Base-by-base conservation (phyloP, 495 filamentous ascomycete species). In the Podospora bellae-mahoneyi region DNA sequence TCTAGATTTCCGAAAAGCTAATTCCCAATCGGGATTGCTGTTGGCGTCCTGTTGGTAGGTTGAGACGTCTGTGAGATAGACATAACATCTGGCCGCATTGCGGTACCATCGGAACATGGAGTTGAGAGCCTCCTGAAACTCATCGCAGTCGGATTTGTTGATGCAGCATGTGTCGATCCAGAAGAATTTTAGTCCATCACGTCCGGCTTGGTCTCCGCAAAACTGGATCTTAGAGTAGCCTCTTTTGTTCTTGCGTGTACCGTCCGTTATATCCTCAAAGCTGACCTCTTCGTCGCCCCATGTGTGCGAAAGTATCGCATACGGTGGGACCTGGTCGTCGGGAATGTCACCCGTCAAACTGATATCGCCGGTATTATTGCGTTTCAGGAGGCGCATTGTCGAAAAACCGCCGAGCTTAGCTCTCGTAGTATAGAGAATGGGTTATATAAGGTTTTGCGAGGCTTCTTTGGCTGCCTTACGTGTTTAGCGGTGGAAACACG, bases 91-190 rank as follows among this genome's bases (percentile, higher is more conserved):
- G 3, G 19, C 32, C 10, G 78, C 72, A 0, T 73, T 30, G 15
- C 69, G 32, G 28, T 80, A 81, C 78, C 75, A 81, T 6, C 57
- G 63, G 64, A 74, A 84, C 81, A 84, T 84, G 1, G 79, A 80
- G 55, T 83, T 84, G 26, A 83, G 78, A 30, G 77, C 78, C 62
- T 81, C 76, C 26, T 69, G 70, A 2, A 80, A 70, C 64, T 82
- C 79, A 2, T 74, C 74, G 30, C 77, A 78, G 64, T 75, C 76
- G 6, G 66, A 70, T 18, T 81, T 81, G 60, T 82, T 73, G 65
- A 80, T 81, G 55, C 79, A 80, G 60, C 78, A 79, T 13, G 78
- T 80, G 44, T 81, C 78, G 7, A 81, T 69, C 78, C 79, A 81
- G 30, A 72, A 74, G 73, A 74, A 80, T 53, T 71, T 9, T 9